Evolutionary conservation across 2,329 filamentous ascomycete genomes (phyloP), one percentile per base, ranked within the genome.

Genomic region (Gnomoniopsis smithogilvyi): DNA sequence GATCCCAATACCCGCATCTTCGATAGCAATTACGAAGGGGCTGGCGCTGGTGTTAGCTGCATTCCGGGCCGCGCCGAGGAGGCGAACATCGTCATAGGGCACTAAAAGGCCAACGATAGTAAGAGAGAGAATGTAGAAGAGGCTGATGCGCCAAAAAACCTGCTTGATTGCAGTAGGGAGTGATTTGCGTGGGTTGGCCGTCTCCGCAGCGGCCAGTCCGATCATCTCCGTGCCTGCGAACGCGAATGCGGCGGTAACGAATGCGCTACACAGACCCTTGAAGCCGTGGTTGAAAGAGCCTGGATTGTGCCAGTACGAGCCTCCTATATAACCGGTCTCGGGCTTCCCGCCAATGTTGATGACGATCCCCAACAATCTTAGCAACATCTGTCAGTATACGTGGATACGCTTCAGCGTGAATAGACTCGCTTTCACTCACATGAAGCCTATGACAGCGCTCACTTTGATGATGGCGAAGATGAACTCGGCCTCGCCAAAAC

Each of bases 11-110:
- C 91, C 89, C 1, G 92, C 92, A 63, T 92, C 89, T 65, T 89
- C 80, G 66, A 96, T 96, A 63, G 93, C 91, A 67, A 97, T 96
- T 67, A 97, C 93, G 71, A 97, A 97, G 1, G 94, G 94, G n/a
- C 78, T 78, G 56, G 77, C 82, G 47, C 57, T 62, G 34, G 60
- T 56, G 33, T 62, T 48, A 36, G 76, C 77, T 11, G 74, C 73
- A 19, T 78, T 80, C 19, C 66, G 68, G 49, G 78, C 19, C 11
- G 45, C 80, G 12, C 78, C 78, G 1, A 92, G 77, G 0, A 96
- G 86, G 3, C 81, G 78, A 0, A 69, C 57, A 62, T 96, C 84
- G 66, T 83, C 76, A 71, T 89, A 93, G 0, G 88, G 89, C 0
- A 97, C 91, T 2, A 96, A 79, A 1, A 96, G 80, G 26, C 94